Conservation (phyloP, 805 yeast species). For the Torulaspora indica region DNA sequence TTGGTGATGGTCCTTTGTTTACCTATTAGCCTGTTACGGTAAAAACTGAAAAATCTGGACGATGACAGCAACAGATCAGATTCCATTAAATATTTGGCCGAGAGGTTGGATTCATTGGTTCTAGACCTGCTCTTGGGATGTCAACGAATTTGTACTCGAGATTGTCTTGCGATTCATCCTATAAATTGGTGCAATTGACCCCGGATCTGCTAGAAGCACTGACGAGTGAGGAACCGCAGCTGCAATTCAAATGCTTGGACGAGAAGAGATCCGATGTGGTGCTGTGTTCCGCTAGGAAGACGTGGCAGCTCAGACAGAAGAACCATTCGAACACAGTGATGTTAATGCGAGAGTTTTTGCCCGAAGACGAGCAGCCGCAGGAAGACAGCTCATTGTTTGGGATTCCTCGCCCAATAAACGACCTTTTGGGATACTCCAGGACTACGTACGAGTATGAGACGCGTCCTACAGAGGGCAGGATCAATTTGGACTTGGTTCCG, state of each 20-base stretch:
- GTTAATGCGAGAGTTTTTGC: conserved; percentile 38
- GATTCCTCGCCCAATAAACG: conserved; percentile 34
- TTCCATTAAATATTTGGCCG: neutral
- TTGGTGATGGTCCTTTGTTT: conserved; percentile 5
- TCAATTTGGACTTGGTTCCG: conserved; percentile 36
- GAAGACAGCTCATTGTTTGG: conserved; percentile 33
- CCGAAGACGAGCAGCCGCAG: conserved; percentile 15
- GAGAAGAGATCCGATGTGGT: conserved; percentile 44
- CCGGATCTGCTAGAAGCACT: conserved; percentile 45
- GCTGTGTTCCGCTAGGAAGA: conserved; percentile 52
- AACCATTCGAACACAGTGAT: conserved; percentile 86
- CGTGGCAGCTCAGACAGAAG: conserved; percentile 68
- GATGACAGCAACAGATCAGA: conserved; percentile 5
- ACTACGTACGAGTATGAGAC: conserved; percentile 39
- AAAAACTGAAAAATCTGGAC: neutral
- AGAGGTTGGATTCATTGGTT: neutral
- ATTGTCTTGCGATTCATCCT: conserved; percentile 31
- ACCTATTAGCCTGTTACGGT: conserved; percentile 7
- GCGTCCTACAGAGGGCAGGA: conserved; percentile 30
- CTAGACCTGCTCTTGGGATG: conserved; percentile 3
- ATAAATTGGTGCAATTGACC: conserved; percentile 50
- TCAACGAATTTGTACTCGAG: conserved; percentile 22
- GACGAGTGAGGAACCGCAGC: conserved; percentile 11
- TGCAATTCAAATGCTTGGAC: conserved; percentile 33
- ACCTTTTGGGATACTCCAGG: conserved; percentile 28